phyloP scores from a whole-genome alignment of 2,329 filamentous ascomycete species.

The Aspergillus uvarum region DNA sequence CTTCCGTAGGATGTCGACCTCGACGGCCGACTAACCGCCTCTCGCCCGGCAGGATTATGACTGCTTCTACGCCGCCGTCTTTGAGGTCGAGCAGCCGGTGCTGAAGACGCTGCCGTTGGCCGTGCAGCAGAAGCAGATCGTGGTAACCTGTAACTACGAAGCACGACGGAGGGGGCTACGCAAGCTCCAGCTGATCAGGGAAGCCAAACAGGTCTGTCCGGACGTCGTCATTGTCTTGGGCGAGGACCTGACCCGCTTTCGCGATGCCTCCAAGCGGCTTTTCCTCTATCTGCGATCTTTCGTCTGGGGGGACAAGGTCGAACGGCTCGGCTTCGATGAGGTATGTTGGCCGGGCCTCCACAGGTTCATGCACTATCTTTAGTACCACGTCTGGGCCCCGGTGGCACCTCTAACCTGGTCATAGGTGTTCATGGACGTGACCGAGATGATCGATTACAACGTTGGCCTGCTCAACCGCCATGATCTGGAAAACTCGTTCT shows the following conservation, averaged over 20 bases:
- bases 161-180: slow-evolving; percentile 64
- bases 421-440: slow-evolving; percentile 73
- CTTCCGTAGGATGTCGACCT: neutral
- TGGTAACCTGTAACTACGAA: slow-evolving; percentile 92
- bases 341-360: slow-evolving; percentile 48
- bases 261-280: slow-evolving; percentile 79
- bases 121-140: slow-evolving; percentile 88
- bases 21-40: slow-evolving; percentile 5
- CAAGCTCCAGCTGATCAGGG: slow-evolving; percentile 82
- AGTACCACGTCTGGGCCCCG: neutral
- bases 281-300: slow-evolving; percentile 70
- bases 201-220: slow-evolving; percentile 77
- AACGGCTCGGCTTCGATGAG: slow-evolving; percentile 88
- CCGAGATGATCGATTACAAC: slow-evolving; percentile 84
- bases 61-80: slow-evolving; percentile 92
- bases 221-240: slow-evolving; percentile 83
- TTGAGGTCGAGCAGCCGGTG: slow-evolving; percentile 75
- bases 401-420: slow-evolving; percentile 1
- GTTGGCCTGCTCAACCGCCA: slow-evolving; percentile 66
- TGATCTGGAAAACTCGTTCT: slow-evolving; percentile 69
- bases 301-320: slow-evolving; percentile 75
- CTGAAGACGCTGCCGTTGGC: slow-evolving; percentile 74
- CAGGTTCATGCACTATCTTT: neutral
- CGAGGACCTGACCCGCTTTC: slow-evolving; percentile 81
- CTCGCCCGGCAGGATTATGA: slow-evolving; percentile 45